Evolutionary conservation across 2,329 filamentous ascomycete genomes (phyloP), one percentile per base, ranked within the genome.

Genomic region (Penicillium janthinellum): DNA sequence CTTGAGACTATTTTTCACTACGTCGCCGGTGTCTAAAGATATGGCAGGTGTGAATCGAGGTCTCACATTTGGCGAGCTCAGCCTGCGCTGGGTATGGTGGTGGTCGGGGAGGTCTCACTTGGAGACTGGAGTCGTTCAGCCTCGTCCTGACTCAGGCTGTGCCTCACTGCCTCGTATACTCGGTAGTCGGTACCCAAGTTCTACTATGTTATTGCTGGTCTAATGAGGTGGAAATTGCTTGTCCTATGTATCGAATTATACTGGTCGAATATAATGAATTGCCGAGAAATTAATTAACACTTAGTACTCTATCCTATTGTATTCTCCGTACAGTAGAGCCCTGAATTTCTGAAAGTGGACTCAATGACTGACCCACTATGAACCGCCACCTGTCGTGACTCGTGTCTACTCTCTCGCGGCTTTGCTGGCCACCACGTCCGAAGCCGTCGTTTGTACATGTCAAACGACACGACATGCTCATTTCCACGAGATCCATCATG

Each of bases 71-170:
- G 38, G 28, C 28, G 48, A 42, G 55, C 25, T 34, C 48, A 53
- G 49, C 56, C 56, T 17, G 52, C 49, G 49, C 47, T 8, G 25
- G 34, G 34, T 25, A 57, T 47, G 38, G 56, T 17, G 11, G 25
- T 44, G 56, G 42, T 41, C 17, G 25, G 17, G 28, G 20, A 44
- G 44, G 51, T 53, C 35, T 35, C 28, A 41, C 44, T 38, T 42
- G 4, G 25, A 34, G 28, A 28, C 25, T 28, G 1, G 25, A 28
- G 25, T 31, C 28, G 28, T 31, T 31, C 28, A 31, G 28, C 28
- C 28, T 31, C 28, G 28, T 31, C 1, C 28, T 31, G 28, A 31
- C 28, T 31, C 28, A 5, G 28, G 28, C 28, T 31, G 7, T 31
- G 28, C 28, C 28, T 31, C 28, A 31, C 28, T 31, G 5, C 28